phyloP scores from a whole-genome alignment of 2,329 filamentous ascomycete species.

The Colletotrichum cuscutae region DNA sequence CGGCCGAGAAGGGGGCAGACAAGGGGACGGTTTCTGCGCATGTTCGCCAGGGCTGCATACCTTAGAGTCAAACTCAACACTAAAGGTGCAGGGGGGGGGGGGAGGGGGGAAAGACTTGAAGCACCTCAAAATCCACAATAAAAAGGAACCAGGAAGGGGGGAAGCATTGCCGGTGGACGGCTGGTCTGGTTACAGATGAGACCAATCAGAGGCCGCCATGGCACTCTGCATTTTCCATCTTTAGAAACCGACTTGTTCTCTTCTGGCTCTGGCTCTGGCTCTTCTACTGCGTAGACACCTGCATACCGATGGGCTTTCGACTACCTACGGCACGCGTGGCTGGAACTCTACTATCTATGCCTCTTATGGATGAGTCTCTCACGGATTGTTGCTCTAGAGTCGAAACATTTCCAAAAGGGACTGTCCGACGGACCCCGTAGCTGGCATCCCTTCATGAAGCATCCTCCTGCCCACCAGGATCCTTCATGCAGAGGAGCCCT shows the following conservation, averaged over 20 bases:
- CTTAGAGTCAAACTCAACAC: background rate
- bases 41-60: background rate
- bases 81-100: too few relatives aligned
- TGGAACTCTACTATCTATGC: background rate
- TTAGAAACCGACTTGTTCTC: slow-evolving; percentile 7
- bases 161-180: background rate
- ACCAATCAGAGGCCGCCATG: slow-evolving; percentile 20
- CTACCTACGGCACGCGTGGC: background rate
- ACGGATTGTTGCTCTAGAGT: background rate
- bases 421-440: background rate
- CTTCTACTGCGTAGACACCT: background rate
- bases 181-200: background rate
- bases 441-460: slow-evolving; percentile 11
- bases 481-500: slow-evolving; percentile 18
- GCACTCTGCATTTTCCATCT: slow-evolving; percentile 19
- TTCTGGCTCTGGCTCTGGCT: background rate
- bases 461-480: slow-evolving; percentile 2
- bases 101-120: slow-evolving; percentile 2
- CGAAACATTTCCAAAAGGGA: background rate
- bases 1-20: background rate
- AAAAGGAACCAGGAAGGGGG: background rate
- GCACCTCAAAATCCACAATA: slow-evolving; percentile 1
- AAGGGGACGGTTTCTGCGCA: slow-evolving; percentile 4
- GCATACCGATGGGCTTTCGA: background rate
- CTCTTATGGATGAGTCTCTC: background rate